Evolutionary conservation across 306 rosid genomes (phyloP).

Genomic region (Begonia peltatifolia): DNA sequence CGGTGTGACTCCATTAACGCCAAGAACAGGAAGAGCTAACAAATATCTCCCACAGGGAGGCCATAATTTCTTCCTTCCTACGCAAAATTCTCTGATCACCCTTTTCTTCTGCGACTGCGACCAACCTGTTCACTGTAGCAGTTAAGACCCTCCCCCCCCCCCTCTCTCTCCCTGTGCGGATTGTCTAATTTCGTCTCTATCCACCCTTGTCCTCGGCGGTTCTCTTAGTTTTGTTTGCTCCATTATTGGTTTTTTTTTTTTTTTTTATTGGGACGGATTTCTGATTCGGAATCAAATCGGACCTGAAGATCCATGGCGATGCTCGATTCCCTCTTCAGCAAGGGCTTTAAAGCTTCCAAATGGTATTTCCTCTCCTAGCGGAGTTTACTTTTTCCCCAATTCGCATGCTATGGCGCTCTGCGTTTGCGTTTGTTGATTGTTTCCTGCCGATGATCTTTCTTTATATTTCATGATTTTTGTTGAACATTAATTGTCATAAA

Average conservation of each 20-base stretch:
- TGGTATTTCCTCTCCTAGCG: constrained; percentile 30
- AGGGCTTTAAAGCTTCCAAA: constrained; percentile 78
- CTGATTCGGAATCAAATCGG: background rate
- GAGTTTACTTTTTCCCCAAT: background rate
- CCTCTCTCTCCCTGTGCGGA: background rate
- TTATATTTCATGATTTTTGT: too few species aligned
- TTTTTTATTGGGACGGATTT: too few species aligned
- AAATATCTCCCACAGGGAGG: too few species aligned
- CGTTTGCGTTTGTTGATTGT: too few species aligned
- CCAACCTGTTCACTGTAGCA: background rate
- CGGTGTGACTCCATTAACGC: too few species aligned
- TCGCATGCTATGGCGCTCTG: too few species aligned
- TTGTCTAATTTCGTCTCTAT: background rate
- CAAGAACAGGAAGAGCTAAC: too few species aligned
- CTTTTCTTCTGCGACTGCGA: constrained; percentile 1
- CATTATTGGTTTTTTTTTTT: too few species aligned
- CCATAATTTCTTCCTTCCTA: constrained; percentile 3
- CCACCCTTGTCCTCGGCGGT: too few species aligned
- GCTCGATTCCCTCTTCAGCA: constrained; percentile 82
- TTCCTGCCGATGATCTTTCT: too few species aligned
- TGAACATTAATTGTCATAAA: too few species aligned
- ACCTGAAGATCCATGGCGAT: constrained; percentile 38
- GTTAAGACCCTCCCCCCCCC: background rate
- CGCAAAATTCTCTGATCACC: constrained; percentile 12
- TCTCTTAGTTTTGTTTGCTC: too few species aligned